Evolutionary conservation across 2,329 filamentous ascomycete genomes (phyloP).

Genomic region (Ophiostoma tasmaniense): DNA sequence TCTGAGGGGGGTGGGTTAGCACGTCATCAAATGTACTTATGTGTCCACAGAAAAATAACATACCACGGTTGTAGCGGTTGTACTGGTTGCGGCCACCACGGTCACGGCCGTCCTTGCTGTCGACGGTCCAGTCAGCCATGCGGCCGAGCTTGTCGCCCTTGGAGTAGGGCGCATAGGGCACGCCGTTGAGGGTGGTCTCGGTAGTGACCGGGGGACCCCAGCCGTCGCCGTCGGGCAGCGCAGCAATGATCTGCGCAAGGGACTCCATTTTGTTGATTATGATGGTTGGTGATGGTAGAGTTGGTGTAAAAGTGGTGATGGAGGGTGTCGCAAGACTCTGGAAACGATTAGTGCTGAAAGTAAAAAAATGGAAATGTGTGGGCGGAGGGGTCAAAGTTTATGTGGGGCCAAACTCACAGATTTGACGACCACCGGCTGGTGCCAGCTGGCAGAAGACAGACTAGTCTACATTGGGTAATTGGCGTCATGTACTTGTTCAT

Average conservation of each 20-base stretch:
- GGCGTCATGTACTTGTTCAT: background rate
- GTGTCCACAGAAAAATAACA: slow-evolving; percentile 23
- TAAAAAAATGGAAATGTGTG: slow-evolving; percentile 8
- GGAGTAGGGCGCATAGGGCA: slow-evolving; percentile 95
- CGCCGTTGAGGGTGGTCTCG: slow-evolving; percentile 85
- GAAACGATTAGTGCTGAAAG: background rate
- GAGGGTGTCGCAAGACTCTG: background rate
- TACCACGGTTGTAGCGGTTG: slow-evolving; percentile 88
- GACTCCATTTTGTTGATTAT: slow-evolving; percentile 18
- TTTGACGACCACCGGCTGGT: background rate
- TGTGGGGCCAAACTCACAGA: background rate
- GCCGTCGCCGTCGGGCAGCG: slow-evolving; percentile 64
- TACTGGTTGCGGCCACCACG: slow-evolving; percentile 78
- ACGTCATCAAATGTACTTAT: no score
- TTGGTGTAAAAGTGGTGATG: background rate
- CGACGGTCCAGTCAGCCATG: slow-evolving; percentile 96
- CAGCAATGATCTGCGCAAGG: slow-evolving; percentile 56
- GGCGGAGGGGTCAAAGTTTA: slow-evolving; percentile 1
- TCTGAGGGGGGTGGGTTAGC: slow-evolving; percentile 43
- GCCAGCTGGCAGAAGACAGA: background rate
- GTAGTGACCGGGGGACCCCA: slow-evolving; percentile 81
- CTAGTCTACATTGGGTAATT: background rate
- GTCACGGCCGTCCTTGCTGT: slow-evolving; percentile 72
- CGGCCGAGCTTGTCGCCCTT: slow-evolving; percentile 98
- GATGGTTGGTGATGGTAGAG: background rate